Evolutionary conservation across 768 basidiomycete genomes (phyloP), one percentile per base, ranked within the genome.

Genomic region (Agaricus sinodeliciosus): DNA sequence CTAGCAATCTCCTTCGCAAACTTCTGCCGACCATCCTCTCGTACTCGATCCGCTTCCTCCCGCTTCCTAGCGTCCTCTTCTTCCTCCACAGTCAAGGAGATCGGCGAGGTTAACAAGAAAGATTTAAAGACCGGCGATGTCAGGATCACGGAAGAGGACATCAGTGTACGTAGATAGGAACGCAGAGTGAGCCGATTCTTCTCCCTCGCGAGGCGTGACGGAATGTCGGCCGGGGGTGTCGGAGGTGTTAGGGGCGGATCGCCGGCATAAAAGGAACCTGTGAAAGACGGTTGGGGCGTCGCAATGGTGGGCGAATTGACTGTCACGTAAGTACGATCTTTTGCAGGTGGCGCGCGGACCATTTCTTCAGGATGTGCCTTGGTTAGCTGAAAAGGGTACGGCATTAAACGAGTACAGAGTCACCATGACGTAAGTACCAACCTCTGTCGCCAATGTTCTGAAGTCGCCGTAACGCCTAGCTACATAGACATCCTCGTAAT

Each of bases 381-480:
- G 39, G 86, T 85, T 13, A 99, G 81, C 91, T 95, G 61, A 47
- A 54, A 55, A 55, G 62, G 49, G 47, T 26, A 28, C 7, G 15
- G 7, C 37, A 47, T 43, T 26, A 12, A 28, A 19, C 12, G 5
- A 26, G 15, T 2, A 12, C 11, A 26, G 12, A 26, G 18, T 43
- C 43, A n/a, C 9, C 1, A 27, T 12, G 9, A 12, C 26, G 43
- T 7, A 11, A 13, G 18, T 22, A 65, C 63, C 64, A 58, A 89
- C 94, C 75, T 96, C 92, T 44, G 84, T 79, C 2, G 85, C 84
- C 15, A 99, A 77, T 2, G 92, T 88, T 64, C 76, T 86, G 67
- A 99, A 99, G 66, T 99, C 96, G 6, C 95, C 95, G 65, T 98
- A 94, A 57, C 96, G 78, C 53, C 96, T 78, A 1, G 92, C 89